Base-by-base conservation (phyloP, 495 filamentous ascomycete species). In the Pyrenula massariospora region DNA sequence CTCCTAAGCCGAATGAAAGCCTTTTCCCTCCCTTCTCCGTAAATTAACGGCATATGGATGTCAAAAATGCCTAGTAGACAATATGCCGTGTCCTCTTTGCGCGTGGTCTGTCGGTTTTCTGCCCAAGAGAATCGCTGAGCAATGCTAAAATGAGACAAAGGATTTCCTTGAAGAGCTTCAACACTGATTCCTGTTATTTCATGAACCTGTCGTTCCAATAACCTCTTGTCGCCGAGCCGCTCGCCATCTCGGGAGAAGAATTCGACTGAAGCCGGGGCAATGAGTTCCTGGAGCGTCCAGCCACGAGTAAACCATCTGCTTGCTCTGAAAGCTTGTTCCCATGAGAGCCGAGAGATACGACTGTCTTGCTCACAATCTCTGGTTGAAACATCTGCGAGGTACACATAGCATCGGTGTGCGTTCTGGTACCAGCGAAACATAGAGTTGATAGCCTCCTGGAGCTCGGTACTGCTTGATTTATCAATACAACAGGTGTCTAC, bases 401-500 rank as follows among this genome's bases (percentile, higher is more conserved):
- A 74, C 31, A 62, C 66, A 54, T 68, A 72, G 57, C 69, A 74
- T 12, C 65, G 50, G 12, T 57, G 48, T 3, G 69, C 58, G 10
- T 64, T 31, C 22, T 59, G 49, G 54, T 73, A 72, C 64, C 66
- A 73, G 5, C 60, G 54, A 55, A 67, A 79, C 75, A 78, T 78
- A 3, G 71, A 75, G 52, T 77, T 79, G 42, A 79, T 71, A 12
- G 68, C 63, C 55, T 74, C 68, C 0, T 68, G 64, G 10, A 73
- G 31, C 47, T 73, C 70, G 10, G 69, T 59, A 50, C 68, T 72
- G 59, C 70, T 73, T 2, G 62, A 61, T 54, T 73, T 70, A 51
- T 74, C 68, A 48, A 73, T 74, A 57, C 69, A 72, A 54, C n/a
- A n/a, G n/a, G n/a, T n/a, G n/a, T n/a, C n/a, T n/a, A n/a, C n/a